Percentiles rank a stretch among this genome's conserved stretches.
These are phyloP conservation scores for Ramalina peruviana DNA, from an alignment of 495 filamentous ascomycete genomes.

Conservation along the genomic window DNA sequence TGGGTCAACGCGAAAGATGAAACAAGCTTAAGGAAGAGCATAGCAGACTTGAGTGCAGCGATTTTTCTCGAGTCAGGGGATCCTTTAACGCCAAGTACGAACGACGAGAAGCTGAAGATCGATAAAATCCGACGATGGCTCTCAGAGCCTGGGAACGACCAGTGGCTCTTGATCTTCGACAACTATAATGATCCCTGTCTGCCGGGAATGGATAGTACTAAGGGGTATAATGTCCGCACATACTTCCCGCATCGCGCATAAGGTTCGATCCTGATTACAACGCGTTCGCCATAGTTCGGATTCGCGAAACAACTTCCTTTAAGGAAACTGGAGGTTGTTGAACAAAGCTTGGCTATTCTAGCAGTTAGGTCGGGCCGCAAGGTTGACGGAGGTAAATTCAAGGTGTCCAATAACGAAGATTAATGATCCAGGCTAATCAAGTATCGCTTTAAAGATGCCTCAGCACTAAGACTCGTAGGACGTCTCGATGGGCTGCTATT, in stretches of 20 bases:
- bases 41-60: too few relatives aligned
- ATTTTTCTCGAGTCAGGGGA: background rate
- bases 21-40: slow-evolving; percentile 1
- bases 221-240: slow-evolving; percentile 20
- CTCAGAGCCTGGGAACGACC: slow-evolving; percentile 13
- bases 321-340: slow-evolving; percentile 20
- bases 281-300: slow-evolving; percentile 20
- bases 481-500: slow-evolving; percentile 19
- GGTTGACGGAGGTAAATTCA: slow-evolving; percentile 6
- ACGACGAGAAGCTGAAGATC: too few relatives aligned
- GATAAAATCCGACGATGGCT: slow-evolving; percentile 25
- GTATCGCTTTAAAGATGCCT: too few relatives aligned
- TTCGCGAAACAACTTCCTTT: slow-evolving; percentile 20
- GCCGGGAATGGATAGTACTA: slow-evolving; percentile 7
- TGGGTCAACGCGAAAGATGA: slow-evolving; percentile 6
- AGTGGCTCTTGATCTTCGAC: slow-evolving; percentile 23
- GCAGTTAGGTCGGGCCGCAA: slow-evolving; percentile 20
- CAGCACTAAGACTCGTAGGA: slow-evolving; percentile 1
- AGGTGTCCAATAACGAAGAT: slow-evolving; percentile 9
- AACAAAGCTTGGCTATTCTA: slow-evolving; percentile 24
- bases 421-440: too few relatives aligned
- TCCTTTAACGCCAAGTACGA: too few relatives aligned
- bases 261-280: slow-evolving; percentile 29
- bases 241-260: slow-evolving; percentile 24
- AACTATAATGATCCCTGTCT: slow-evolving; percentile 20